Evolutionary conservation across 1,284 basidiomycete species (phyloP).

Genomic region (Anthracocystis panici-leucophaei): DNA sequence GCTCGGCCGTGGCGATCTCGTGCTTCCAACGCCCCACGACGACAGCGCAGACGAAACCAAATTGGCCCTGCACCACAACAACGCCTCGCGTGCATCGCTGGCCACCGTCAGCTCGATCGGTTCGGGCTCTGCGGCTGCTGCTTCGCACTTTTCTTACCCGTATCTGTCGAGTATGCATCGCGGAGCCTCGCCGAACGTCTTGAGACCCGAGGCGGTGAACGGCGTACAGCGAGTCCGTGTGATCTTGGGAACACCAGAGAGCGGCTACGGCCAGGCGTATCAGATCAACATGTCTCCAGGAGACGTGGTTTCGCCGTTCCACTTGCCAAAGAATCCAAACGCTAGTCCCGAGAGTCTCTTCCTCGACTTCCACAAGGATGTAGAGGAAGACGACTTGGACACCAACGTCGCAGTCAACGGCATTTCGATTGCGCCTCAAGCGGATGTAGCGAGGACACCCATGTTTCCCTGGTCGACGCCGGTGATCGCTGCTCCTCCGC

Average conservation of each 20-base stretch:
- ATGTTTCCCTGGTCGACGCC: slow-evolving; percentile 38
- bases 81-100: slow-evolving; percentile 18
- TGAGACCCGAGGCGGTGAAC: neutral
- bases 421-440: slow-evolving; percentile 1
- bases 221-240: slow-evolving; percentile 19
- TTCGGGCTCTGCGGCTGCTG: slow-evolving; percentile 13
- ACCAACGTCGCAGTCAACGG: slow-evolving; percentile 22
- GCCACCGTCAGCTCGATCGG: slow-evolving; percentile 7
- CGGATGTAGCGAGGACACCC: slow-evolving; percentile 3
- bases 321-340: slow-evolving; percentile 30
- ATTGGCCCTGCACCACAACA: slow-evolving; percentile 9
- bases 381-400: slow-evolving; percentile 9
- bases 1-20: slow-evolving; percentile 13
- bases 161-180: slow-evolving; percentile 58
- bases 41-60: neutral
- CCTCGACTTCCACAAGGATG: slow-evolving; percentile 14
- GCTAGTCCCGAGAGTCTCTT: slow-evolving; percentile 40
- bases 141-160: slow-evolving; percentile 59
- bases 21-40: slow-evolving; percentile 6
- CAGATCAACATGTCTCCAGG: slow-evolving; percentile 25
- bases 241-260: slow-evolving; percentile 23
- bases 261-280: neutral
- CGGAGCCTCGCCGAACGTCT: neutral
- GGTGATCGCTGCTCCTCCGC: slow-evolving; percentile 23
- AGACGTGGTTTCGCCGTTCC: slow-evolving; percentile 28